These are phyloP conservation scores for Kickxella alabastrina DNA, from an alignment of 192 early-diverging fungal species.

Conservation along the genomic window DNA sequence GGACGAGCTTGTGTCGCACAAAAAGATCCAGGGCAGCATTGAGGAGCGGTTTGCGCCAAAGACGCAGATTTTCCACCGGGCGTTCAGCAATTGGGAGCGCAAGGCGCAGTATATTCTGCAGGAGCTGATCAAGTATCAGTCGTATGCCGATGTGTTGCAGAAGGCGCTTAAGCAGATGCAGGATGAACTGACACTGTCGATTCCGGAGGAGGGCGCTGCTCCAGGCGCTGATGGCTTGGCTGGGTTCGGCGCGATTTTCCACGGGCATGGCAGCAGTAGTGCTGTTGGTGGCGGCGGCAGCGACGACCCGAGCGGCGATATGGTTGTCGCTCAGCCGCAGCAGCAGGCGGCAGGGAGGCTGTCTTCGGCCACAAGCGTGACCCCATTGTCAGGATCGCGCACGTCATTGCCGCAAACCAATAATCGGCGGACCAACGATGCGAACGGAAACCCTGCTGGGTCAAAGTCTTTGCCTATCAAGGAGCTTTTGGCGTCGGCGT, in stretches of 20 bases:
- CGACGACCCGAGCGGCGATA: background rate
- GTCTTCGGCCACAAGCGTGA: background rate
- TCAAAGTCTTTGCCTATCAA: slow-evolving; percentile 49
- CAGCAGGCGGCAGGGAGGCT: background rate
- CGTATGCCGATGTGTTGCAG: slow-evolving; percentile 71
- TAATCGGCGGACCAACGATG: slow-evolving; percentile 11
- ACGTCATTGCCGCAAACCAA: slow-evolving; percentile 25
- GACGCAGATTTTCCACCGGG: slow-evolving; percentile 59
- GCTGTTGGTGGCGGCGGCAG: background rate
- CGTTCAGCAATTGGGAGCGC: slow-evolving; percentile 75
- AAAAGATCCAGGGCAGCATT: slow-evolving; percentile 56
- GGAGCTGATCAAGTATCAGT: slow-evolving; percentile 81
- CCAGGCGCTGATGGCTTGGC: background rate
- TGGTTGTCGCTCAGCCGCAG: background rate
- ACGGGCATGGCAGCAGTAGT: background rate
- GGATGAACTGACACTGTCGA: slow-evolving; percentile 36
- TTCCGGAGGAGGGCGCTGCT: slow-evolving; percentile 32
- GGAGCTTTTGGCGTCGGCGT: slow-evolving; percentile 47
- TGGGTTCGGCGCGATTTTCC: background rate
- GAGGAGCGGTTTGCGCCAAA: slow-evolving; percentile 57
- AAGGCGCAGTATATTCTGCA: slow-evolving; percentile 72
- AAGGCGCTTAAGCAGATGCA: slow-evolving; percentile 56
- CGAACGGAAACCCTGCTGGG: slow-evolving; percentile 27
- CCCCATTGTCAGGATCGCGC: slow-evolving; percentile 13
- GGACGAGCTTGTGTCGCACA: slow-evolving; percentile 65